Conservation (phyloP, 257 asterid genomes). For the Gardenia jasminoides region DNA sequence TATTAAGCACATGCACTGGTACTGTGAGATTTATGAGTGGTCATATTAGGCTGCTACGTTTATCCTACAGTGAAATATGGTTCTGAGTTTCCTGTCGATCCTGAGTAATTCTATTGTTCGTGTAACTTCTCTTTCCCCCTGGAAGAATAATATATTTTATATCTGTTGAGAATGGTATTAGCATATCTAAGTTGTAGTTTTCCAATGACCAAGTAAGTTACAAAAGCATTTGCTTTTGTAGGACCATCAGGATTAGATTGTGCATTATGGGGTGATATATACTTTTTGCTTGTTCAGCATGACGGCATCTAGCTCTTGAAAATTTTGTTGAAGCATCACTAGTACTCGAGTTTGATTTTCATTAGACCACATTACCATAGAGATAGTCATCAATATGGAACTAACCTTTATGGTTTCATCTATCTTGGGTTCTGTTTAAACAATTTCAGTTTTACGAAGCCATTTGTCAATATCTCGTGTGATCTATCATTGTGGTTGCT, state of each 20-base stretch:
- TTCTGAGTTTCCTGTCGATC: neutral
- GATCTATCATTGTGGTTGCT: neutral
- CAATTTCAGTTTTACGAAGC: neutral
- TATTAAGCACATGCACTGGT: neutral
- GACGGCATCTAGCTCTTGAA: neutral
- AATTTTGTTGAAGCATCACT: neutral
- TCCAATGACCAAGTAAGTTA: neutral
- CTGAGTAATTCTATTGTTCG: neutral
- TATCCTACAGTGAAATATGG: neutral
- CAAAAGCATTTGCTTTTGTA: neutral
- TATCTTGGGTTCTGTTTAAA: neutral
- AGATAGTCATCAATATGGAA: neutral
- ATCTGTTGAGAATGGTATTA: neutral
- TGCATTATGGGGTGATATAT: neutral
- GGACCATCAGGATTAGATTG: too few species aligned
- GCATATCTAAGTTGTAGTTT: neutral
- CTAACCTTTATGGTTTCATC: neutral
- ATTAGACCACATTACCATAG: neutral
- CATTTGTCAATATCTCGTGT: neutral
- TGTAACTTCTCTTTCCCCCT: neutral
- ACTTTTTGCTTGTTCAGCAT: neutral
- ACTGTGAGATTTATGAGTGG: neutral
- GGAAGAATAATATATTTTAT: neutral
- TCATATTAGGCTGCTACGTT: neutral
- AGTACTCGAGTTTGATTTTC: neutral